Evolutionary conservation across 2,329 filamentous ascomycete genomes (phyloP).

Genomic region (Nemania bipapillata): DNA sequence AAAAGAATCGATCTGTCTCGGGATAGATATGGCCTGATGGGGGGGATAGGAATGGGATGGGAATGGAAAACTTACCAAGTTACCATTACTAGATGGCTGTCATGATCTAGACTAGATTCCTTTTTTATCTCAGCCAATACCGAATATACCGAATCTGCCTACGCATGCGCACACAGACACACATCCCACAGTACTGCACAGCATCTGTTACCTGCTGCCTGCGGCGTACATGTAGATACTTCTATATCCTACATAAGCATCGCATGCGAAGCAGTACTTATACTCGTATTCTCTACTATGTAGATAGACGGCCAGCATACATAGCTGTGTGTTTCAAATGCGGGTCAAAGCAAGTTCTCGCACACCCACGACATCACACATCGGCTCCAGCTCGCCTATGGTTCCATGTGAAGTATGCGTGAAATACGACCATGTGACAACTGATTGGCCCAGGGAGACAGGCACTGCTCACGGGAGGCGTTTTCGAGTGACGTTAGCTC

Average conservation of each 20-base stretch:
- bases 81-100: background rate
- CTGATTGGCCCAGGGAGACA: conserved; percentile 30
- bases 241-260: no score
- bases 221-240: no score
- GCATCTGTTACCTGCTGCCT: no score
- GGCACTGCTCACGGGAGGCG: conserved; percentile 9
- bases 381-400: background rate
- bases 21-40: background rate
- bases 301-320: no score
- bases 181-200: no score
- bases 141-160: no score
- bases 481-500: conserved; percentile 15
- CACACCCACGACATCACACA: background rate
- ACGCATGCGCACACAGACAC: no score
- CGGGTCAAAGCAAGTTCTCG: background rate
- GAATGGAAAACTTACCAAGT: background rate
- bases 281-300: no score
- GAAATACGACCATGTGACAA: conserved; percentile 26
- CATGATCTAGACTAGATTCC: background rate
- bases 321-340: background rate
- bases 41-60: background rate
- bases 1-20: no score
- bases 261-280: no score
- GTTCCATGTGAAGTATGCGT: background rate
- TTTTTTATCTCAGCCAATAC: no score